Conservation (phyloP, 257 asterid species). For the Petunia secreta region DNA sequence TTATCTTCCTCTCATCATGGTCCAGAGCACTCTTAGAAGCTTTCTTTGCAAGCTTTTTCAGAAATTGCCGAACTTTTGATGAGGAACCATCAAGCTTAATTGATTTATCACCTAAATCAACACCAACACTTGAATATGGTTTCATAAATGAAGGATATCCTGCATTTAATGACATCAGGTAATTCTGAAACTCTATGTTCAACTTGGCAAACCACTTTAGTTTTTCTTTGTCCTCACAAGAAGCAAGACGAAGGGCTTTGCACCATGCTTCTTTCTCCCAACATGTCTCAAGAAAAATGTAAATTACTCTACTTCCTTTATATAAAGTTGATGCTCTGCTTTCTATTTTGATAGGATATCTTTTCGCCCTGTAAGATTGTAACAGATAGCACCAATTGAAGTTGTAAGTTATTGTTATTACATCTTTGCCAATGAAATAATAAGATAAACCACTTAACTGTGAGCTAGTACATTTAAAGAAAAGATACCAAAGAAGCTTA, state of each 20-base stretch:
- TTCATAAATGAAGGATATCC: slow-evolving; percentile 86
- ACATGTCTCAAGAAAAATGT: slow-evolving; percentile 83
- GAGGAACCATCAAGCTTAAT: slow-evolving; percentile 74
- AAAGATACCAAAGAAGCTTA: background rate
- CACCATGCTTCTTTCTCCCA: slow-evolving; percentile 99
- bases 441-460: slow-evolving; percentile 8
- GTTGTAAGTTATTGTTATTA: slow-evolving; percentile 63
- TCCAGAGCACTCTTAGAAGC: slow-evolving; percentile 66
- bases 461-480: background rate
- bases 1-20: slow-evolving; percentile 60
- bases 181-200: slow-evolving; percentile 68
- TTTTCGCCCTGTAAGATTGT: slow-evolving; percentile 77
- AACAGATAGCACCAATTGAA: slow-evolving; percentile 49
- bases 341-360: slow-evolving; percentile 86
- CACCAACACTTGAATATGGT: slow-evolving; percentile 50
- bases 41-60: slow-evolving; percentile 76
- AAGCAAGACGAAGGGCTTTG: slow-evolving; percentile 92
- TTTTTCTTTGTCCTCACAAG: slow-evolving; percentile 58
- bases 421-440: slow-evolving; percentile 40
- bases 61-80: slow-evolving; percentile 86
- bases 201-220: slow-evolving; percentile 61
- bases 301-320: slow-evolving; percentile 66
- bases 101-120: slow-evolving; percentile 62
- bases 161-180: slow-evolving; percentile 69
- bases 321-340: slow-evolving; percentile 63